These are phyloP conservation scores for Pseudonitzschia multistriata DNA, from an alignment of 108 stramenopile species.

Conservation along the genomic window DNA sequence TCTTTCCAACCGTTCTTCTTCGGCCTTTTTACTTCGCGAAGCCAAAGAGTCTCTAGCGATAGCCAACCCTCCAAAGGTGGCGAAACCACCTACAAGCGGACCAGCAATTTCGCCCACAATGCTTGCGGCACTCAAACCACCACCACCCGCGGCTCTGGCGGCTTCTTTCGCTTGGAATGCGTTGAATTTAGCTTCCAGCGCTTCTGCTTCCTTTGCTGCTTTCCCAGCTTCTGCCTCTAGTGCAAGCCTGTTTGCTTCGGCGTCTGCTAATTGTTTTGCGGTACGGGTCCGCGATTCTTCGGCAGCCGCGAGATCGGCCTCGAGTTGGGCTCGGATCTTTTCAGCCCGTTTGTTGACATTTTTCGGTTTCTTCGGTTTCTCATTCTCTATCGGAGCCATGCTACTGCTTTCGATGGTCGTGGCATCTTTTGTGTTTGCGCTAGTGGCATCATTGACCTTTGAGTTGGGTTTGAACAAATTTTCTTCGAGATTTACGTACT, in stretches of 20 bases:
- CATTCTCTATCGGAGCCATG: not conserved
- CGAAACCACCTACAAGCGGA: not conserved
- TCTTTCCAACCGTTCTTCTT: constrained; percentile 11
- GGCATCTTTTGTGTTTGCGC: not conserved
- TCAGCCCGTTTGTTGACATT: not conserved
- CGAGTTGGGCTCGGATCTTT: constrained; percentile 9
- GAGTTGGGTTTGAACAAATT: not conserved
- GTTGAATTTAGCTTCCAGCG: constrained; percentile 4
- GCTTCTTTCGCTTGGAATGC: constrained; percentile 7
- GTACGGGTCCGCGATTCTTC: constrained; percentile 6
- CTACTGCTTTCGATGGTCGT: not conserved
- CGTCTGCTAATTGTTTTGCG: constrained; percentile 12
- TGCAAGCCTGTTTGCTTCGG: not conserved
- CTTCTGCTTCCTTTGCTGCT: constrained; percentile 6
- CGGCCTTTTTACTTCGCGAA: constrained; percentile 2
- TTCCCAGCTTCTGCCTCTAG: not conserved
- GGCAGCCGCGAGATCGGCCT: constrained; percentile 8
- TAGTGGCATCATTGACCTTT: not conserved
- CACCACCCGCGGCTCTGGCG: not conserved
- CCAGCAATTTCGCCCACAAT: constrained; percentile 10
- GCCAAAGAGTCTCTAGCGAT: constrained; percentile 1
- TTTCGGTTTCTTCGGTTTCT: not conserved
- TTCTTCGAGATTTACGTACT: not conserved
- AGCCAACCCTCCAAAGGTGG: not conserved
- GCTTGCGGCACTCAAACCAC: not conserved